phyloP scores from a whole-genome alignment of 768 basidiomycete genomes.

The Termitomyces eurrhizus region DNA sequence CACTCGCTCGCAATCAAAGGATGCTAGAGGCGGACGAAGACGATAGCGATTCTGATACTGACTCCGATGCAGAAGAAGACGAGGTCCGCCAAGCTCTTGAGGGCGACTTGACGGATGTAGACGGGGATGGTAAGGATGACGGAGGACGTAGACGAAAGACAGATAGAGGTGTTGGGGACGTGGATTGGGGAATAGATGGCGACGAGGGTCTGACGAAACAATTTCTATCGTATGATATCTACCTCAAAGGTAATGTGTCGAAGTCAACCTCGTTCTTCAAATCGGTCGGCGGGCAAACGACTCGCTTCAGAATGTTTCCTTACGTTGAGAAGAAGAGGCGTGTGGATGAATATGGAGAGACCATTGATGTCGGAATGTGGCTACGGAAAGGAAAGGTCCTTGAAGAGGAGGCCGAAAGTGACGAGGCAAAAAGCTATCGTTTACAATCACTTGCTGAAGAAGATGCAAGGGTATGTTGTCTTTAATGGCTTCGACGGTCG shows the following conservation, averaged over 20 bases:
- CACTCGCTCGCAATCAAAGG: conserved; percentile 74
- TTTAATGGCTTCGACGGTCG: not conserved
- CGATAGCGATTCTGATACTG: conserved; percentile 74
- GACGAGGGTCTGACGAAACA: conserved; percentile 75
- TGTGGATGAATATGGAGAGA: conserved; percentile 96
- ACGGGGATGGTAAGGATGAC: conserved; percentile 27
- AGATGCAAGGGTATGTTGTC: conserved; percentile 63
- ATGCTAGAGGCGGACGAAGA: conserved; percentile 95
- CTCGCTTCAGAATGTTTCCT: conserved; percentile 95
- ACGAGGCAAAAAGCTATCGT: conserved; percentile 71
- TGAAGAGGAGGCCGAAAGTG: conserved; percentile 85
- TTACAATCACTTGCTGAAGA: conserved; percentile 69
- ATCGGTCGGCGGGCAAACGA: conserved; percentile 60
- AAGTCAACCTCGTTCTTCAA: conserved; percentile 88
- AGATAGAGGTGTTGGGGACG: conserved; percentile 46
- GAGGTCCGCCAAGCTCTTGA: conserved; percentile 54
- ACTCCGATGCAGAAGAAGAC: conserved; percentile 62
- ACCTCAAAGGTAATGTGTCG: conserved; percentile 93
- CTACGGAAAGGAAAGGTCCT: conserved; percentile 85
- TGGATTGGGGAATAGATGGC: conserved; percentile 69
- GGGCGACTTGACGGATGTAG: conserved; percentile 44
- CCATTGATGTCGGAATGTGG: conserved; percentile 95
- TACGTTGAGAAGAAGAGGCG: conserved; percentile 89
- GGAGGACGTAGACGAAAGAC: conserved; percentile 34
- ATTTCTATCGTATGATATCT: conserved; percentile 90